Base-by-base conservation (phyloP, 352 stramenopile species). In the Peronospora farinosa region DNA sequence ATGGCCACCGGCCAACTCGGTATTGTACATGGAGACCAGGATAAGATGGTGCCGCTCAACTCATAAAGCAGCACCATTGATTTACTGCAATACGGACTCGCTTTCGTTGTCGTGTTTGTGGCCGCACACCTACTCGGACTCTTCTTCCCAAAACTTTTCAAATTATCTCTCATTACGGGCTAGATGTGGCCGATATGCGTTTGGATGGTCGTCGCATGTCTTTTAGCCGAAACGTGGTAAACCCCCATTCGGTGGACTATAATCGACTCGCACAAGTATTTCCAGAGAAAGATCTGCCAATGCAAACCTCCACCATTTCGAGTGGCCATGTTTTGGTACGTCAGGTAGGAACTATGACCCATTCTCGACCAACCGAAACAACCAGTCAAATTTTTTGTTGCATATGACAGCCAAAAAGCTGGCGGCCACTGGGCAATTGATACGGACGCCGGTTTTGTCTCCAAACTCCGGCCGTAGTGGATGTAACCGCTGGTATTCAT, bases 181-280 rank as follows among this genome's bases (percentile, higher is more conserved):
- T 86, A 86, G 47, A 65, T 35, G 33, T 78, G 5, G 67, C 74
- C 0, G 69, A 82, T 17, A 68, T 85, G 66, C 59, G 57, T 2
- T 42, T 78, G 9, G 64, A 65, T 19, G 67, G 67, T 30, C 67
- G 67, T 54, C 65, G 61, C 11, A 35, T 78, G 25, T 64, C 72
- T 3, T 50, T 84, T 1, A 59, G 67, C 9, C 68, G 71, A 32
- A 81, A 63, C 28, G 71, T 86, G 21, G 69, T 84, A 12, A 86
- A 76, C 52, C 75, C 84, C 44, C 72, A 84, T 50, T 79, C 72
- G 16, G 72, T 86, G 37, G 63, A 76, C 52, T 80, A 80, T 47
- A 67, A 80, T 40, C 67, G 60, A 10, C 51, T 80, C 3, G 60
- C 60, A 2, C 63, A 77, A 21, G 51, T 56, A 10, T 48, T 80